Evolutionary conservation across 1,139 yeast genomes (phyloP).

Genomic region (Diutina siamensis): DNA sequence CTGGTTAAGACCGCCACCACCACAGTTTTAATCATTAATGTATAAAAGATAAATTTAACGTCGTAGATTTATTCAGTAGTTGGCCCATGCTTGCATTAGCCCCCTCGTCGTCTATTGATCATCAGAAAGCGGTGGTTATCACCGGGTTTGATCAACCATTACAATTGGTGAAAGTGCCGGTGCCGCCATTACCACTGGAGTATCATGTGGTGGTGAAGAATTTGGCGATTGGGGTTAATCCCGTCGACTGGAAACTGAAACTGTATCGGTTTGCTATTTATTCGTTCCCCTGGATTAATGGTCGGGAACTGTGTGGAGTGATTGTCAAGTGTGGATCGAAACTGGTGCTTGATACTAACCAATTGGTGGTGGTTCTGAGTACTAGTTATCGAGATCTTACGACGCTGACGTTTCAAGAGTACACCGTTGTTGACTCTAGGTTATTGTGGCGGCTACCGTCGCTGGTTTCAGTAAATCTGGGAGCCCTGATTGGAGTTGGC

Average conservation of each 20-base stretch:
- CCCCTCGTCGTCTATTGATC: not conserved
- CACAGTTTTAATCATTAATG: not conserved
- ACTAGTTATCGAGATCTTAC: constrained; percentile 35
- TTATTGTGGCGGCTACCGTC: constrained; percentile 30
- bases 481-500: constrained; percentile 38
- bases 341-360: not conserved
- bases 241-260: constrained; percentile 42
- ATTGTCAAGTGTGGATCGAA: constrained; percentile 23
- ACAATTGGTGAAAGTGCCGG: not conserved
- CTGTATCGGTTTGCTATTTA: constrained; percentile 36
- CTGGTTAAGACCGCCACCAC: not conserved
- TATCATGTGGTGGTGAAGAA: constrained; percentile 29
- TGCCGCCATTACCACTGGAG: constrained; percentile 7
- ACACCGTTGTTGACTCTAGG: constrained; percentile 30
- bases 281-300: constrained; percentile 39
- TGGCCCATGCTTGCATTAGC: not conserved
- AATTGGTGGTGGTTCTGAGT: constrained; percentile 25
- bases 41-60: not conserved
- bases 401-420: constrained; percentile 38
- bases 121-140: constrained; percentile 3
- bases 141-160: not conserved
- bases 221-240: constrained; percentile 32
- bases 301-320: constrained; percentile 34
- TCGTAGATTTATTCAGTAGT: not conserved
- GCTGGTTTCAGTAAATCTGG: constrained; percentile 21